Conservation (phyloP, 73 alveolate genomes). For the Paraurostyla sp. region DNA sequence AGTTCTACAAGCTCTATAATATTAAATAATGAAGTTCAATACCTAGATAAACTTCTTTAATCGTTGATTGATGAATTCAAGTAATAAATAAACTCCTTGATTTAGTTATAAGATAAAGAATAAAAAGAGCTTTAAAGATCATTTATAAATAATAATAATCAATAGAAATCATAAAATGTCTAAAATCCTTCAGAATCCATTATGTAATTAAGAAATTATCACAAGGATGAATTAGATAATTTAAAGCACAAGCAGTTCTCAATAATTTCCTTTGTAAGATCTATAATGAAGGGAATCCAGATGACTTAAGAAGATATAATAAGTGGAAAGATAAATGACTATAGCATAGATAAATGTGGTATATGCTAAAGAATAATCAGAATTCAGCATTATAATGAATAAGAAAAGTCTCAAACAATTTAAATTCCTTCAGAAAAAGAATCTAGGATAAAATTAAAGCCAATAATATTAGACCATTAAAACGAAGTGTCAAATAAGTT, state of each 20-base stretch:
- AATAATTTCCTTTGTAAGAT: background rate
- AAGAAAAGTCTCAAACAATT: background rate
- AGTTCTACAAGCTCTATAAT: background rate
- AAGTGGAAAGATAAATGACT: background rate
- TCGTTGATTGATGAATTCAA: constrained; percentile 14
- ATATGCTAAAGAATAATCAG: constrained; percentile 30
- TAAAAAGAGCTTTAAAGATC: constrained; percentile 37
- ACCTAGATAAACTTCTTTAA: background rate
- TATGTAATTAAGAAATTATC: background rate
- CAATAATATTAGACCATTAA: background rate
- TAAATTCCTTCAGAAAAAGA: background rate
- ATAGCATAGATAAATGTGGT: constrained; percentile 5
- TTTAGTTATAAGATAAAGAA: constrained; percentile 9
- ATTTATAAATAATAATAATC: constrained; percentile 23
- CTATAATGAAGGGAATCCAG: background rate
- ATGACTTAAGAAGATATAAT: background rate
- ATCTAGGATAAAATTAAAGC: background rate
- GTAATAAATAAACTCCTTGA: constrained; percentile 16
- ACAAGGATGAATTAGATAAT: constrained; percentile 23
- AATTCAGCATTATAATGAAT: background rate
- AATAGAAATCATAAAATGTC: background rate
- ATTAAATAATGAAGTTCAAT: background rate
- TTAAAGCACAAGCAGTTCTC: background rate
- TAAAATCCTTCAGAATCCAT: background rate
- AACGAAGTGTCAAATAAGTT: too few relatives aligned